These are phyloP conservation scores for Zostera marina DNA, from an alignment of 116 monocot species.

Conservation along the genomic window DNA sequence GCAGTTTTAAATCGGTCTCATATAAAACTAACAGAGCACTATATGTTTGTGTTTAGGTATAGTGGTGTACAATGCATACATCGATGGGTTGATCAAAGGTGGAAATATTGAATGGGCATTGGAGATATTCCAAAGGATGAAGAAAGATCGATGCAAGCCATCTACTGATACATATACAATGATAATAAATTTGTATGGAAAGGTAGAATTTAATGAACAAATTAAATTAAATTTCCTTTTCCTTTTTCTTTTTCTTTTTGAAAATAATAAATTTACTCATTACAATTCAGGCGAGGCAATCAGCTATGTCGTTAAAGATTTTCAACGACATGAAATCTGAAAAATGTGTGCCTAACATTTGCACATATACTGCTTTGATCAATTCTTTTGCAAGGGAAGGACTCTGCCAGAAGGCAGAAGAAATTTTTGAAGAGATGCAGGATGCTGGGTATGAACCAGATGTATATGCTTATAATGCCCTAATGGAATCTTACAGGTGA, in stretches of 20 bases:
- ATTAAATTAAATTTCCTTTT: not conserved
- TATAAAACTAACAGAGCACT: not conserved
- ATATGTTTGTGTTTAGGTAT: conserved; percentile 32
- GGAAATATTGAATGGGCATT: conserved; percentile 48
- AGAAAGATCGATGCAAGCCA: conserved; percentile 53
- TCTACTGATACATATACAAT: conserved; percentile 78
- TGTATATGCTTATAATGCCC: conserved; percentile 86
- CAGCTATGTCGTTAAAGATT: conserved; percentile 47
- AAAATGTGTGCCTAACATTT: conserved; percentile 67
- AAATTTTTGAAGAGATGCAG: conserved; percentile 70
- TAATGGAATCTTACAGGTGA: conserved; percentile 92
- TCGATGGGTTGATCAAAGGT: conserved; percentile 59
- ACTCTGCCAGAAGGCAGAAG: conserved; percentile 83
- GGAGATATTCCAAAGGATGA: conserved; percentile 84
- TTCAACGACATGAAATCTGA: conserved; percentile 74
- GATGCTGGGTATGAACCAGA: conserved; percentile 71
- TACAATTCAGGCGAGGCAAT: conserved; percentile 43
- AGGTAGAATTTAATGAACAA: conserved; percentile 17
- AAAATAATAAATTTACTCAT: not conserved
- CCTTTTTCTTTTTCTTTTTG: not conserved
- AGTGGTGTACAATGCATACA: conserved; percentile 73
- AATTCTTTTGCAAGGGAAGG: conserved; percentile 85
- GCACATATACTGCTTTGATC: conserved; percentile 77
- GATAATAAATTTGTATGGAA: conserved; percentile 75
- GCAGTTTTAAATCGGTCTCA: not conserved